Base-by-base conservation (phyloP, 1,284 basidiomycete genomes). In the Waitea zeae region DNA sequence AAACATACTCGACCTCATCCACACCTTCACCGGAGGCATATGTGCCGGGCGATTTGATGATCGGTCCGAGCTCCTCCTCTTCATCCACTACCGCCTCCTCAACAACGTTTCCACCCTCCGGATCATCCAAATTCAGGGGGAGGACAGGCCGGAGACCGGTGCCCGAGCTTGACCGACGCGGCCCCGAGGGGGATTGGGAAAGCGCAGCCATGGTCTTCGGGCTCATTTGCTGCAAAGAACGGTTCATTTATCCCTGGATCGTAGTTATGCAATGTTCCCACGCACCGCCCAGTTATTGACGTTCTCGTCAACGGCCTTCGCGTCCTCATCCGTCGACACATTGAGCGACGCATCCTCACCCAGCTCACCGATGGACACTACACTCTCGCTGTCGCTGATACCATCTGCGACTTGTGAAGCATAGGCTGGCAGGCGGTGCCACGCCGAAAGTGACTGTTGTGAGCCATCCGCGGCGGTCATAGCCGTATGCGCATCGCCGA, bases 231-330 rank as follows among this genome's bases (percentile, higher is more conserved):
- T 92, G 44, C 12, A 38, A 28, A 35, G 32, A 19, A 29, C 34
- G 4, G 24, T 17, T 41, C 28, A 43, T 31, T 20, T 15, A 30
- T 11, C 32, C 15, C 17, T 34, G 20, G 35, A 17, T 30, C 15
- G 24, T n/a, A 17, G 19, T 34, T 29, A n/a, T n/a, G n/a, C n/a
- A n/a, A n/a, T n/a, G n/a, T 9, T 9, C n/a, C 7, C 24, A 26
- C n/a, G n/a, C n/a, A 88, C 87, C 78, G 89, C 88, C 88, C 88
- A 93, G 42, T 89, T 87, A 47, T 90, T 93, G 44, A 80, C 56
- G 46, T 88, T 82, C 54, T 81, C 79, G 47, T 86, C 76, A 13
- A 70, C 64, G 26, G 63, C 59, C 36, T 74, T 70, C 30, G 62
- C 58, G 38, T 75, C 73, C n/a, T n/a, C n/a, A 42, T 75, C 73